Percentiles rank a stretch among this genome's conserved stretches.
Evolutionary conservation across 1,139 yeast species (phyloP).

Genomic region (Hyphopichia pseudoburtonii): DNA sequence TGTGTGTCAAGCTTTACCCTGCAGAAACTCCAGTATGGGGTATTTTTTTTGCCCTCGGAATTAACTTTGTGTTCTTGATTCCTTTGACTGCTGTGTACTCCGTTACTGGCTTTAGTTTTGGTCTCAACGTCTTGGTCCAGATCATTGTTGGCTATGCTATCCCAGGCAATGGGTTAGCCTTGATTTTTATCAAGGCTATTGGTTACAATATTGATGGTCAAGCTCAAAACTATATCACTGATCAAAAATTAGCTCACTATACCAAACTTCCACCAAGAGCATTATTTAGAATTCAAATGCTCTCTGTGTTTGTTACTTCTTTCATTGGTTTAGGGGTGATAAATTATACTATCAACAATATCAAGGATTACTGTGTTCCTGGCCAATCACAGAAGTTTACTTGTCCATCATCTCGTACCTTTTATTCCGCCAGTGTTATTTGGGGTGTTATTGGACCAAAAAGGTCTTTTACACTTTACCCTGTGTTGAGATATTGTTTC

Average conservation of each 20-base stretch:
- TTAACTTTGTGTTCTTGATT: constrained; percentile 55
- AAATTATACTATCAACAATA: constrained; percentile 47
- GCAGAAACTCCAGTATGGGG: constrained; percentile 59
- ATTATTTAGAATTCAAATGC: constrained; percentile 56
- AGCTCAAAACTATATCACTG: constrained; percentile 50
- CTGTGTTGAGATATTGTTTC: constrained; percentile 51
- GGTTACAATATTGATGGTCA: constrained; percentile 59
- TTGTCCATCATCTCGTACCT: constrained; percentile 50
- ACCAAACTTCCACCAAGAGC: constrained; percentile 61
- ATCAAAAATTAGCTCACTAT: constrained; percentile 58
- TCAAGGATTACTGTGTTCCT: constrained; percentile 45
- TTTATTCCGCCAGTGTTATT: constrained; percentile 50
- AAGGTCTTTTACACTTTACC: constrained; percentile 52
- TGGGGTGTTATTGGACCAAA: constrained; percentile 72
- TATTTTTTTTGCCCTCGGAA: constrained; percentile 54
- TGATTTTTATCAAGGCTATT: constrained; percentile 54
- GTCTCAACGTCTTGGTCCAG: constrained; percentile 58
- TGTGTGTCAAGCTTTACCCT: constrained; percentile 47
- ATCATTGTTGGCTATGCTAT: constrained; percentile 57
- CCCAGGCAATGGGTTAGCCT: constrained; percentile 58
- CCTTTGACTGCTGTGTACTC: constrained; percentile 49
- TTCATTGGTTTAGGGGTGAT: constrained; percentile 54
- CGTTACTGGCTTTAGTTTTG: constrained; percentile 48
- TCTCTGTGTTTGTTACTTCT: constrained; percentile 41
- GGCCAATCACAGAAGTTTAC: constrained; percentile 44